Evolutionary conservation across 2,329 filamentous ascomycete genomes (phyloP).

Genomic region (Colletotrichum falcatum): DNA sequence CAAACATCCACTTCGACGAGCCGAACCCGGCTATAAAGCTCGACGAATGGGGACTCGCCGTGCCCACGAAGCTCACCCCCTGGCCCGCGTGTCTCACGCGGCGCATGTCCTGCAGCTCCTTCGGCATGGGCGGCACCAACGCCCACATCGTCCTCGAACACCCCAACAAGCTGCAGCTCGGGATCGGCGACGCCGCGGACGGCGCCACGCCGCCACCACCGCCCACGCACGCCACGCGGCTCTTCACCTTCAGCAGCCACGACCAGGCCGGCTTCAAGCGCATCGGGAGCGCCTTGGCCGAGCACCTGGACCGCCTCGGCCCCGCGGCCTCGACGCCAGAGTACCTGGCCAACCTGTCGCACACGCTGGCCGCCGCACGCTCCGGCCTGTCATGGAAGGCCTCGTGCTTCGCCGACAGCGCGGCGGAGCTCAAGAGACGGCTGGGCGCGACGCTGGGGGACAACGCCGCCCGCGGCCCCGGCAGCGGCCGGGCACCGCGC

Average conservation of each 20-base stretch:
- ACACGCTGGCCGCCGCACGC: no score
- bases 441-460: no score
- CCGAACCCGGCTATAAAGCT: conserved; percentile 1
- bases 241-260: conserved; percentile 26
- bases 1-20: conserved; percentile 12
- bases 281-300: background rate
- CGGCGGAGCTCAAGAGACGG: no score
- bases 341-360: no score
- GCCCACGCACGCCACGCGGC: background rate
- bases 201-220: no score
- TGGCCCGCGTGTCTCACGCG: conserved; percentile 5
- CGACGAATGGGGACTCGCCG: conserved; percentile 15
- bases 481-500: background rate
- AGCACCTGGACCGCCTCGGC: no score
- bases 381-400: no score
- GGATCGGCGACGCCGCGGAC: no score
- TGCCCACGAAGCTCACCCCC: background rate
- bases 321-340: no score
- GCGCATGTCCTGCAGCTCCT: conserved; percentile 25
- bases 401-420: no score
- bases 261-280: conserved; percentile 25
- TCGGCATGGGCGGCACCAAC: conserved; percentile 38
- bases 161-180: no score
- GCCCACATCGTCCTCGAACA: conserved; percentile 32
- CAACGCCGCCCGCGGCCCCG: no score